Base-by-base conservation (phyloP, 2,329 filamentous ascomycete species). In the Fusarium denticulatum region DNA sequence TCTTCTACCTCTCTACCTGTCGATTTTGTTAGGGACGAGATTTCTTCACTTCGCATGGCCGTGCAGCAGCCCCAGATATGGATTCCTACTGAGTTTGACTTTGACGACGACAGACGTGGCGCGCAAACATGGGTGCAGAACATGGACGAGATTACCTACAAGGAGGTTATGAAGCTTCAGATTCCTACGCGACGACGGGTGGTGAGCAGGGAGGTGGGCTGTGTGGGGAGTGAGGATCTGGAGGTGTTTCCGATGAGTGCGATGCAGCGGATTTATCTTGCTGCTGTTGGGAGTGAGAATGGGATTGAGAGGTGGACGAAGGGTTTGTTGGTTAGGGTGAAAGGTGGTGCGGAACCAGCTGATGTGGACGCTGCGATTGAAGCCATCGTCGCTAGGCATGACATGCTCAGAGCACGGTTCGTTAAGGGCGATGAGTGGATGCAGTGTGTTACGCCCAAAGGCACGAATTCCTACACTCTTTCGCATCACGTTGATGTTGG, bases 111-210 rank as follows among this genome's bases (percentile, higher is more conserved):
- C 82, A 88, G 73, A 80, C 81, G 86, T 37, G 82, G 81, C 63
- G 73, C 89, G 47, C 86, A 87, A 65, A 87, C 85, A 7, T 89
- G 87, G 87, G 84, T 85, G 32, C 86, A 88, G 77, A 88, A 88
- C 69, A 83, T 86, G 52, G 86, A 86, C 67, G 83, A 87, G 59
- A 81, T 84, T 34, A 71, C 82, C 30, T 84, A 87, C 71, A 81
- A 83, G 46, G 84, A 84, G 53, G 84, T 88, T 46, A 81, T 86
- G 78, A 82, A 81, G 53, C 78, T 87, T 43, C 83, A 84, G 53
- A 80, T 87, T 34, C 74, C 80, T 80, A 72, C 86, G 0, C 60
- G 72, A 82, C 65, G 69, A 47, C 68, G 14, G 80, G 82, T 30
- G 75, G 82, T 42, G 60, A 65, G n/a, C 32, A 47, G 36, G 47